A percentile compares a stretch with the other conserved stretches of the same genome.
Evolutionary conservation across 1,284 basidiomycete species (phyloP).

Genomic region (Athelia psychrophila): DNA sequence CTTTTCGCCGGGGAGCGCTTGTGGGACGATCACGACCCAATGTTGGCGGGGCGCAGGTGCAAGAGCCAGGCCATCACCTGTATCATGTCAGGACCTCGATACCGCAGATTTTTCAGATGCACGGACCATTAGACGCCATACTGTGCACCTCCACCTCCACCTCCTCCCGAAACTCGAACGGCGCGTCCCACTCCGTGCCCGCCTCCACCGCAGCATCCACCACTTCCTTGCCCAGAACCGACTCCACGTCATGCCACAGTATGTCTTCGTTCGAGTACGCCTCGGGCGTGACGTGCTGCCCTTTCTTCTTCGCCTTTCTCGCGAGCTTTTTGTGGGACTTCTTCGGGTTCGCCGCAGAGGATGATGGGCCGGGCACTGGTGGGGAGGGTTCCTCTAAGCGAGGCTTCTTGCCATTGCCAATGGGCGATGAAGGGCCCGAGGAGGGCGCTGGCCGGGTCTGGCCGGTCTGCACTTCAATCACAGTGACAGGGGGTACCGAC

Average conservation of each 20-base stretch:
- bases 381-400: background rate
- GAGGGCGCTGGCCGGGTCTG: background rate
- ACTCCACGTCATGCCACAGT: conserved; percentile 66
- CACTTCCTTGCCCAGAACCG: conserved; percentile 61
- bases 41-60: conserved; percentile 44
- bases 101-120: conserved; percentile 3
- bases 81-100: conserved; percentile 3
- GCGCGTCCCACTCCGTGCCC: conserved; percentile 53
- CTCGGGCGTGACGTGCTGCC: conserved; percentile 44
- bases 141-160: conserved; percentile 64
- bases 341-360: background rate
- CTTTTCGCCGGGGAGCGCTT: conserved; percentile 79
- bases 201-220: conserved; percentile 49
- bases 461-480: background rate
- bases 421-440: background rate
- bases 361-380: background rate
- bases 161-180: conserved; percentile 59
- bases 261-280: conserved; percentile 75
- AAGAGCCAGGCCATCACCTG: conserved; percentile 72
- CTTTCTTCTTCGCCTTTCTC: conserved; percentile 9
- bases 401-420: background rate
- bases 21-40: conserved; percentile 84
- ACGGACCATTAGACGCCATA: conserved; percentile 65
- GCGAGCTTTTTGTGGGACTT: background rate
- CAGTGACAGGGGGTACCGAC: background rate